Base-by-base conservation (phyloP, 768 basidiomycete species). In the Psilocybe sp. region DNA sequence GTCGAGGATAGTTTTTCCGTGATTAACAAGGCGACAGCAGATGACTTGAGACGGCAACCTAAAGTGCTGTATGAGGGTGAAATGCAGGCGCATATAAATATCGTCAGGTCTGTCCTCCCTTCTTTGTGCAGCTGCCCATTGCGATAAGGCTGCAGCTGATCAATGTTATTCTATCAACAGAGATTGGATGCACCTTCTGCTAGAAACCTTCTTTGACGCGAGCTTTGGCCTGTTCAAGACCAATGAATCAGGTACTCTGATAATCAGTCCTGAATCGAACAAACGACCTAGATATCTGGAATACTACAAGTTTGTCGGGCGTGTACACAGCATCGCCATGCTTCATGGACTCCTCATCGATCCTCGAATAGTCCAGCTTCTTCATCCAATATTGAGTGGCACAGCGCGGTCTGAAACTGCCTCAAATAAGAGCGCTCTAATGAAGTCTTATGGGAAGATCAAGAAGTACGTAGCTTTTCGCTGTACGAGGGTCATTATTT, bases 1-100 rank as follows among this genome's bases (percentile, higher is more conserved):
- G 75, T 95, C 55, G 92, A 94, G 61, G 93, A 95, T 57, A 88
- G 85, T 60, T 92, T 88, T 64, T 73, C 78, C 43, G 79, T 87
- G 51, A 77, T 94, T 44, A 92, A 91, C 86, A 80, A 81, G 31
- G 71, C 85, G 52, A 79, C 77, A 43, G 80, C 83, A 0, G 74
- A 79, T 36, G 83, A 89, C 41, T 59, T 91, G 50, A 87, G 82
- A 63, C 79, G 80, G 61, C 69, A 81, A 47, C 63, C 88, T 44
- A 78, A 84, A 70, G 77, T 90, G 19, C 78, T 71, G 54, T 91
- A 89, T 48, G 84, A 89, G 13, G 84, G 82, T 28, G 89, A 89
- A 59, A 82, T 84, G 4, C 60, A 86, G 46, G 83, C 85, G 59
- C 82, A 82, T 53, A 84, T 82, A 53, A 84, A 84, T 57, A 77